These are phyloP conservation scores for Persicaria maculosa DNA, from an alignment of 148 eudicot species.

Conservation along the genomic window DNA sequence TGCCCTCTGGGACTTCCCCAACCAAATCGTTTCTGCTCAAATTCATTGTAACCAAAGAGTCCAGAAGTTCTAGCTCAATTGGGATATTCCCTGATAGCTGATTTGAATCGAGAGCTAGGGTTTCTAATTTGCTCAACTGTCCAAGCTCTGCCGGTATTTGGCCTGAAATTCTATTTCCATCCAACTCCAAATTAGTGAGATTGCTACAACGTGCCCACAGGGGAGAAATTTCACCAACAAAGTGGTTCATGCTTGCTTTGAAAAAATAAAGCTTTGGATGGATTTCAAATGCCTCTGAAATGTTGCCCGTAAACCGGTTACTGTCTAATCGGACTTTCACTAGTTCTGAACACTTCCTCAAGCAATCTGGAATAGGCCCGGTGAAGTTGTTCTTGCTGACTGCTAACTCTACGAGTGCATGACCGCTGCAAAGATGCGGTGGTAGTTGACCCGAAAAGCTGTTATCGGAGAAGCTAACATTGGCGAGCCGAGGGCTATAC, in stretches of 20 bases:
- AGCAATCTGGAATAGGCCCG: constrained; percentile 59
- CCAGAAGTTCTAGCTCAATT: no score
- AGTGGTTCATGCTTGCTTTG: constrained; percentile 40
- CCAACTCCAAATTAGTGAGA: constrained; percentile 21
- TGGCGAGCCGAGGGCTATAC: no score
- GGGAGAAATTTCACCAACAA: constrained; percentile 56
- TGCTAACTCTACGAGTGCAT: constrained; percentile 35
- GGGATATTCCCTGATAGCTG: no score
- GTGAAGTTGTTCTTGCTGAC: constrained; percentile 47
- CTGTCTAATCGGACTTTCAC: constrained; percentile 54
- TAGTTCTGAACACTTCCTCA: constrained; percentile 58
- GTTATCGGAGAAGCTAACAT: no score
- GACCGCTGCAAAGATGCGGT: constrained; percentile 51
- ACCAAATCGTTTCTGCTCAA: no score
- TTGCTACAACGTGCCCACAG: constrained; percentile 51
- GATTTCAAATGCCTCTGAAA: constrained; percentile 58
- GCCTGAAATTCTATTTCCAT: no score
- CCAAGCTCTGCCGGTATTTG: no score
- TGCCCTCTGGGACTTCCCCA: no score
- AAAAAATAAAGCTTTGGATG: constrained; percentile 39
- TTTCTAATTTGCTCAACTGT: no score
- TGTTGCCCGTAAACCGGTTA: constrained; percentile 29
- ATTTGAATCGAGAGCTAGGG: no score
- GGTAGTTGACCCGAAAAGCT: constrained; percentile 66
- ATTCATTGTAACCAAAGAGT: no score